Evolutionary conservation across 1,139 yeast species (phyloP), one percentile per base, ranked within the genome.

Genomic region (Pichia sp.): DNA sequence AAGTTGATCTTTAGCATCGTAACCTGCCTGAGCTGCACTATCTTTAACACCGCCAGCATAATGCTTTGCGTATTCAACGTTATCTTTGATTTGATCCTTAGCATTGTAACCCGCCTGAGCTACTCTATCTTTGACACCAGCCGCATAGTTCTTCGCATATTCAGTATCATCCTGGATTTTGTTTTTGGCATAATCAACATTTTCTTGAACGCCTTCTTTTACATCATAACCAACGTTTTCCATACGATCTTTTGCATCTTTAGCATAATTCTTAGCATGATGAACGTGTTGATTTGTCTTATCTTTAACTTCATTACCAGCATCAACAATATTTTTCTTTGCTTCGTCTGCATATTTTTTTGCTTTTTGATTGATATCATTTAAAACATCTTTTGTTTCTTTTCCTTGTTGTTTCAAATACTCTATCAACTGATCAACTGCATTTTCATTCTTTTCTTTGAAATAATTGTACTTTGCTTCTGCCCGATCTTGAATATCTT

Each of bases 101-200:
- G 45, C 45, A 33, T 37, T 37, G 22, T 29, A 27, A 30, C 47
- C 47, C 6, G 43, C 51, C 11, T 37, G 27, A 11, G 40, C 50
- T 30, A 26, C 37, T 3, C 27, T 25, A 24, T 43, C 44, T 25
- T 41, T 40, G 6, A 27, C 33, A 35, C 37, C 42, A 3, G 44
- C 40, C 11, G 32, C 40, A 23, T 35, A 39, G 10, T 38, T 8
- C 20, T 26, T 37, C 1, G 41, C 38, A 39, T 39, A 35, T 16
- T 34, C 37, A 4, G 33, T 16, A 16, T 16, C 16, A 16, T 16
- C 16, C 16, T 16, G 16, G 16, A 16, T 16, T 16, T 16, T 16
- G 10, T 38, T 8, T 23, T 26, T 37, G 1, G 41, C 38, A 39
- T 39, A 35, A 12, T 34, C 37, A 4, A 30, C 34, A 24, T 41